Percentiles rank a stretch among this genome's conserved stretches.
phyloP scores from a whole-genome alignment of 495 filamentous ascomycete genomes.

The Bacidia rubella region DNA sequence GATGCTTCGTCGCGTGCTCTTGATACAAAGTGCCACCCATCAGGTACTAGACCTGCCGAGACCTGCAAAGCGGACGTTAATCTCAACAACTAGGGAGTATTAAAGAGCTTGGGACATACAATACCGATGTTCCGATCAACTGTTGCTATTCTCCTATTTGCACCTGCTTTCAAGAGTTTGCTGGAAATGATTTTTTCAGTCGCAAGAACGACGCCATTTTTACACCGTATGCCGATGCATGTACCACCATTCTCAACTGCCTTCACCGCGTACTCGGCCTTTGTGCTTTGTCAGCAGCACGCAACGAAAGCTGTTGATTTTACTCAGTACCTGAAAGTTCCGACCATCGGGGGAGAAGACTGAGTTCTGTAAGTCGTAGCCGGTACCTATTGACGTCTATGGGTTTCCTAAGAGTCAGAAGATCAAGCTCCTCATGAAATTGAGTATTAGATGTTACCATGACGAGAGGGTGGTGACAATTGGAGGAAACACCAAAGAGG shows the following conservation, averaged over 20 bases:
- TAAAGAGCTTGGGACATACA: constrained; percentile 33
- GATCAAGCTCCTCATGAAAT: background rate
- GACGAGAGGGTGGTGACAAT: background rate
- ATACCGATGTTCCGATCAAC: constrained; percentile 88
- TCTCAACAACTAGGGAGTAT: background rate
- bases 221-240: constrained; percentile 89
- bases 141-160: constrained; percentile 92
- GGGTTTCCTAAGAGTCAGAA: background rate
- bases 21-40: constrained; percentile 88
- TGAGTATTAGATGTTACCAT: background rate
- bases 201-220: constrained; percentile 90
- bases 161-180: constrained; percentile 83
- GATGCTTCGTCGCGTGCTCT: constrained; percentile 88
- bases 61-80: constrained; percentile 40
- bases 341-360: constrained; percentile 98
- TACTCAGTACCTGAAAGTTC: constrained; percentile 67
- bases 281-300: background rate
- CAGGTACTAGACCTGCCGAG: constrained; percentile 82
- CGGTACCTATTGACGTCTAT: constrained; percentile 97
- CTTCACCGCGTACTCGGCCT: constrained; percentile 97
- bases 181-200: constrained; percentile 93
- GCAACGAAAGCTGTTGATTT: background rate
- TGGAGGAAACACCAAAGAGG: background rate
- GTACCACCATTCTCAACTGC: constrained; percentile 98
- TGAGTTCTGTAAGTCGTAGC: constrained; percentile 98